phyloP scores from a whole-genome alignment of 148 eudicot genomes.

The Fallopia convolvulus region DNA sequence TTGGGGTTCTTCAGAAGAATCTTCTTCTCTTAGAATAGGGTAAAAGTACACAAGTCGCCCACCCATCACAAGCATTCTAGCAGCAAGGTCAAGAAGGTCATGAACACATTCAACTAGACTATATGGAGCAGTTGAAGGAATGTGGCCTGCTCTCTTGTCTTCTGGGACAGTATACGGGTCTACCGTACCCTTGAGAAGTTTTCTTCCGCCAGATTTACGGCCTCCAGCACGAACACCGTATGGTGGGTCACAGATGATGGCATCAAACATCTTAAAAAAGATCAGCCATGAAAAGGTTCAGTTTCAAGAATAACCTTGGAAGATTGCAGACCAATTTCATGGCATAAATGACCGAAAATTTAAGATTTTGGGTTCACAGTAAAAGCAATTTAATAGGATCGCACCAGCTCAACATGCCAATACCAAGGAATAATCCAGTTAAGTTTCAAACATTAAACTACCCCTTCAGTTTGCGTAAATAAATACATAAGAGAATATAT shows the following conservation, averaged over 20 bases:
- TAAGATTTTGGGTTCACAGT: background rate
- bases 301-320: background rate
- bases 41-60: conserved; percentile 93
- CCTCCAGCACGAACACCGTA: conserved; percentile 99
- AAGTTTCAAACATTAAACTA: background rate
- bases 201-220: conserved; percentile 97
- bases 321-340: background rate
- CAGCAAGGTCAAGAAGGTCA: conserved; percentile 85
- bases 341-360: background rate
- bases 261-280: conserved; percentile 61
- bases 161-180: conserved; percentile 91
- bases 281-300: background rate
- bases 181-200: conserved; percentile 69
- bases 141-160: conserved; percentile 81
- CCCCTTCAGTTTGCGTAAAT: background rate
- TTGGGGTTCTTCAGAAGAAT: conserved; percentile 45
- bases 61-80: conserved; percentile 81
- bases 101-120: conserved; percentile 95
- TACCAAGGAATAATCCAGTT: background rate
- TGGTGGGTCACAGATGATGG: conserved; percentile 97
- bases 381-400: background rate
- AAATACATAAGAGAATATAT: background rate
- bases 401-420: background rate
- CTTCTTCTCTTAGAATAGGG: conserved; percentile 79
- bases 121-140: conserved; percentile 91